Base-by-base conservation (phyloP, 495 filamentous ascomycete genomes). In the Cercophora sp. region DNA sequence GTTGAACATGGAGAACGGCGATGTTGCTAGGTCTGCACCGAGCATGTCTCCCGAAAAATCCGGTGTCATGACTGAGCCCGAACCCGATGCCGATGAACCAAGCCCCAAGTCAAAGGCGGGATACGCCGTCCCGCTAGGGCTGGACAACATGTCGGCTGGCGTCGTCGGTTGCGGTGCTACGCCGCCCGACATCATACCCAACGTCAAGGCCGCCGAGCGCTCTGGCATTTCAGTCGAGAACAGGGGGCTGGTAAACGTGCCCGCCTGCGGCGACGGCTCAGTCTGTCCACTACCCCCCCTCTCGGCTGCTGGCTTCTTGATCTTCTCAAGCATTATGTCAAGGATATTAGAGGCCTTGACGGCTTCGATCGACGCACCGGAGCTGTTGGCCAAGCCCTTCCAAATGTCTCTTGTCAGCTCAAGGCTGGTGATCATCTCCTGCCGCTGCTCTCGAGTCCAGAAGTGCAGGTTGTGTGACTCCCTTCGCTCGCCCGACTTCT, bases 261-360 rank as follows among this genome's bases (percentile, higher is more conserved):
- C n/a, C n/a, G n/a, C n/a, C n/a, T n/a, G n/a, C n/a, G n/a, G n/a
- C n/a, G n/a, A n/a, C n/a, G n/a, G n/a, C n/a, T n/a, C n/a, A n/a
- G n/a, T n/a, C n/a, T n/a, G n/a, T n/a, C n/a, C n/a, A n/a, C n/a
- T n/a, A n/a, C n/a, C n/a, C n/a, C n/a, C n/a, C n/a, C n/a, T n/a
- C n/a, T n/a, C n/a, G 24, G 5, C 22, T 40, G 60, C 15, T 16
- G 15, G 63, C 23, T 61, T 70, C 44, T 82, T 84, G 49, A 96
- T 67, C 64, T 91, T 90, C 23, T 76, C 74, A 31, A 96, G 70
- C 83, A 95, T 93, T 35, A 93, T 83, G 8, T 79, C 79, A 5
- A 96, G 75, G 11, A 87, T 78, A n/a, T 75, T 79, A 16, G 80
- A 80, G 13, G 88, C 91, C 68, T 96, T 96, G 68, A 83, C 89